Base-by-base conservation (phyloP, 306 rosid genomes). In the Bauhinia variegata region DNA sequence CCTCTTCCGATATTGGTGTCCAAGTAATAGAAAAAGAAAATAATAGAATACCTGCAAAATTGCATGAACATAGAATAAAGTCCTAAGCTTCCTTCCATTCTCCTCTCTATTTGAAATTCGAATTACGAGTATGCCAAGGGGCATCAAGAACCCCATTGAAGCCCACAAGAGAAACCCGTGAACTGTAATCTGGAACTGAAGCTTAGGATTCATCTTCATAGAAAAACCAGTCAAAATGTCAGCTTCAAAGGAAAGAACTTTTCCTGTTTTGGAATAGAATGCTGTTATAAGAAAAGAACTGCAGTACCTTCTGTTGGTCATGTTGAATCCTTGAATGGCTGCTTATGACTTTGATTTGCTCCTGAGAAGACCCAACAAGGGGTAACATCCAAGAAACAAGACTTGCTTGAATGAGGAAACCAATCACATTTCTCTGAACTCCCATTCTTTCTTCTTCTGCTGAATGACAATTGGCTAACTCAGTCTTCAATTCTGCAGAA, bases 91-190 rank as follows among this genome's bases (percentile, higher is more conserved):
- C 76, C 77, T 84, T 75, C 82, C 82, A 79, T 86, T 78, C 43
- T 75, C 75, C 57, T 73, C 85, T 71, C 67, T 84, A 62, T 81
- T 85, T 71, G 85, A 77, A 63, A 85, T 68, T 75, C 98, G 80
- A 55, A 92, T 89, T 13, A 80, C 75, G 71, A 89, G 89, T 76
- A 92, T 78, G 55, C 95, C 98, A 60, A 84, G 19, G 16, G 98
- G 98, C 96, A 87, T 87, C 80, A 92, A 80, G 83, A 92, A 84
- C 65, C 98, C 98, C 95, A 92, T 82, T 75, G 98, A 87, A 73
- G 88, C 84, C 98, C 96, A 89, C 2, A 89, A 73, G 17, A 92
- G 87, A 84, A 92, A 92, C 3, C 98, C 98, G 67, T 92, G 98
- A 13, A 86, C 70, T 62, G 78, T 80, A 54, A 92, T 79, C 63